A percentile compares a stretch with the other conserved stretches of the same genome.
phyloP scores from a whole-genome alignment of 805 yeast genomes.

The Tetrapisispora arboricola region DNA sequence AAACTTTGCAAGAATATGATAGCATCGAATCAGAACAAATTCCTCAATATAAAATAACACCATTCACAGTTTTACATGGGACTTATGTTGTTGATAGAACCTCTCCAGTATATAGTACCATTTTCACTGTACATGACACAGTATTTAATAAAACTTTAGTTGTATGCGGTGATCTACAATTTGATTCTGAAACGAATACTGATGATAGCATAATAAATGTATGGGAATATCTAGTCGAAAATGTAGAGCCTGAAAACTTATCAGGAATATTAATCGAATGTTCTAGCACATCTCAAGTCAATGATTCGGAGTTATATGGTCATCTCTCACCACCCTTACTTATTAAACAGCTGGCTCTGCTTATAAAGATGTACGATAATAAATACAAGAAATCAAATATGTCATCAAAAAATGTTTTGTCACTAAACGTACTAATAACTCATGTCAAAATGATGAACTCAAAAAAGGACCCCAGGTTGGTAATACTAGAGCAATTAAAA shows the following conservation, averaged over 20 bases:
- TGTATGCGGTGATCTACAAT: slow-evolving; percentile 79
- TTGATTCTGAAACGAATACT: slow-evolving; percentile 39
- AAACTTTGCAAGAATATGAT: slow-evolving; percentile 5
- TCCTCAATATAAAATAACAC: slow-evolving; percentile 24
- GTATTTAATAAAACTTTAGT: slow-evolving; percentile 34
- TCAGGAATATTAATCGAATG: slow-evolving; percentile 67
- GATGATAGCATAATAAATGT: slow-evolving; percentile 14
- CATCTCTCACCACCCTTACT: slow-evolving; percentile 65
- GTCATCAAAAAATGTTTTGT: neutral
- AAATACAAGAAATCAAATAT: slow-evolving; percentile 27
- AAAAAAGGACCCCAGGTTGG: slow-evolving; percentile 45
- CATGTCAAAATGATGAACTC: slow-evolving; percentile 40
- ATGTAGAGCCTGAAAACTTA: slow-evolving; percentile 34
- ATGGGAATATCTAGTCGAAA: slow-evolving; percentile 48
- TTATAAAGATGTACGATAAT: slow-evolving; percentile 32
- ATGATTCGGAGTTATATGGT: slow-evolving; percentile 52
- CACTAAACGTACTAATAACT: slow-evolving; percentile 33
- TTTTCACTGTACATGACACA: slow-evolving; percentile 43
- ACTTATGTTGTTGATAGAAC: slow-evolving; percentile 23
- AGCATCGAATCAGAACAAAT: slow-evolving; percentile 10
- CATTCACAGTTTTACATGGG: slow-evolving; percentile 36
- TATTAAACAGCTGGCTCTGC: slow-evolving; percentile 41
- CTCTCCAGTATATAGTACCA: slow-evolving; percentile 35
- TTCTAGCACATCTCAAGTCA: slow-evolving; percentile 42
- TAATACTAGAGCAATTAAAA: slow-evolving; percentile 41